Evolutionary conservation across 2,329 filamentous ascomycete genomes (phyloP), one percentile per base, ranked within the genome.

Genomic region (Aspergillus ochraceoroseus): DNA sequence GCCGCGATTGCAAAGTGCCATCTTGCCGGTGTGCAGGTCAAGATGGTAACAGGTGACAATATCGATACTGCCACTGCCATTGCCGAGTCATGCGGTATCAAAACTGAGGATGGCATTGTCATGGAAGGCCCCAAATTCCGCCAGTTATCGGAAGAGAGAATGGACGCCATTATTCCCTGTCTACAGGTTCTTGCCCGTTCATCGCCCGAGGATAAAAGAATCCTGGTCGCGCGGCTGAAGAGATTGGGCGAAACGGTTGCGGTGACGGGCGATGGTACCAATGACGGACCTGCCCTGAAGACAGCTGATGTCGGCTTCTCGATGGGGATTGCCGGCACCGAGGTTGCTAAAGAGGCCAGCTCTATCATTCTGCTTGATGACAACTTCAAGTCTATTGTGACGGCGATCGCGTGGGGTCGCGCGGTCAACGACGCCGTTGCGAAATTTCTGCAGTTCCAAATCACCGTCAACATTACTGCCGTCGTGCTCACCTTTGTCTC

Each of bases 401-500:
- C 77, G 28, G 80, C 80, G 2, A 69, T 84, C 32, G 75, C 78
- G 52, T 83, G 80, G 80, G 80, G 80, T n/a, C 72, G 80, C 40
- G 76, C 77, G 7, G 80, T 83, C 41, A 83, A 83, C 48, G 80
- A 83, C 47, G 76, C 79, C 0, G 78, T 83, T 22, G 73, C 80
- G 57, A 83, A 83, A 57, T 83, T 84, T 53, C 64, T 82, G 29
- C 79, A 83, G 63, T 73, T 73, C 48, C 70, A 73, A 53, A 77
- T 85, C 51, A 85, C 82, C 0, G 89, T 95, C 68, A 95, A 95
- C 72, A 81, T 95, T 50, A 95, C 89, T 2, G 89, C 89, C 25
- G 88, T 95, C 31, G 65, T 85, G 12, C 73, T 95, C 39, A 92
- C 89, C 0, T 95, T 95, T 56, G 81, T 95, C 44, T 88, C 87